These are phyloP conservation scores for Fusarium napiforme DNA, from an alignment of 2,329 filamentous ascomycete genomes.

Conservation along the genomic window DNA sequence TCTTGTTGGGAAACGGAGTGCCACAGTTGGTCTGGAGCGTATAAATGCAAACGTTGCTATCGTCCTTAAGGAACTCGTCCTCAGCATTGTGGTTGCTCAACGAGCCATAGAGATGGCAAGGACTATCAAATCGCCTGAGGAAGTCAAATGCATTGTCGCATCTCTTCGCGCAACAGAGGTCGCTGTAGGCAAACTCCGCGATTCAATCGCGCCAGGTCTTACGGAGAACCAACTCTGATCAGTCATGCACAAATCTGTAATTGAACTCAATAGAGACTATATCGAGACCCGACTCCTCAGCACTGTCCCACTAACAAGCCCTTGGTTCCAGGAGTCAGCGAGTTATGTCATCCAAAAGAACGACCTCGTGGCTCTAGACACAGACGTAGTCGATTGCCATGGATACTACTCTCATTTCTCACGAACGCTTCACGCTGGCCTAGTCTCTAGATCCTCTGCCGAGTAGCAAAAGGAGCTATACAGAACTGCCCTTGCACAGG, in stretches of 20 bases:
- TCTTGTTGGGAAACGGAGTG: background rate
- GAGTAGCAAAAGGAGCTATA: background rate
- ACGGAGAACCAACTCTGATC: constrained; percentile 6
- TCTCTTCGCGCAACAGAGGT: constrained; percentile 2
- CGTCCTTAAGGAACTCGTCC: background rate
- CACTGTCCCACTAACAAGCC: background rate
- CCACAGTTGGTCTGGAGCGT: background rate
- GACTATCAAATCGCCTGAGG: constrained; percentile 1
- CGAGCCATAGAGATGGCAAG: background rate
- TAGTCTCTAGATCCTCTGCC: background rate
- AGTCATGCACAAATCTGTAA: constrained; percentile 4
- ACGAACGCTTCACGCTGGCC: background rate
- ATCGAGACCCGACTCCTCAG: background rate
- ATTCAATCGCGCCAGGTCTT: background rate
- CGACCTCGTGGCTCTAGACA: constrained; percentile 7
- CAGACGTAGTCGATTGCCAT: constrained; percentile 12
- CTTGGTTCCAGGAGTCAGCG: constrained; percentile 8
- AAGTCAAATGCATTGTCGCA: background rate
- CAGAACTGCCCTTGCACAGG: background rate
- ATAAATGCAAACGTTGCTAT: constrained; percentile 6
- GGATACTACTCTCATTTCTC: constrained; percentile 15
- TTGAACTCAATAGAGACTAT: constrained; percentile 10
- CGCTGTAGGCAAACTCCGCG: background rate
- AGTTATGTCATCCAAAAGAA: constrained; percentile 8
- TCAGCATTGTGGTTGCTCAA: background rate